These are phyloP conservation scores for Boeremia lycopersici DNA, from an alignment of 2,329 filamentous ascomycete species.

Conservation along the genomic window DNA sequence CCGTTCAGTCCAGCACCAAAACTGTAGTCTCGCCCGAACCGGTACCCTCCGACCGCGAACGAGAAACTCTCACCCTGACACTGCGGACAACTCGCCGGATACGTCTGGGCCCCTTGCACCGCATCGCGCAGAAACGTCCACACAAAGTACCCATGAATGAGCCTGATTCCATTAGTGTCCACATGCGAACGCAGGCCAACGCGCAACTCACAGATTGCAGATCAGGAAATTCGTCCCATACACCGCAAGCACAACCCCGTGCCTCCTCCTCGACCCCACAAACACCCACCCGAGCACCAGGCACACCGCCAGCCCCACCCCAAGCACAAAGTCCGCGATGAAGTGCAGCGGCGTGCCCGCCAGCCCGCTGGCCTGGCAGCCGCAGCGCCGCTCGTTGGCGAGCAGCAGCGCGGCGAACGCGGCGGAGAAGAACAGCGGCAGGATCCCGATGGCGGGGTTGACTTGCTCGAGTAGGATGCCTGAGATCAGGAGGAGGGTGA, in stretches of 20 bases:
- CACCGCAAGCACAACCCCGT: slow-evolving; percentile 29
- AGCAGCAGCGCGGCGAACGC: slow-evolving; percentile 29
- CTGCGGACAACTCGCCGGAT: slow-evolving; percentile 32
- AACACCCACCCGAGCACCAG: slow-evolving; percentile 33
- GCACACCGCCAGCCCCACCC: slow-evolving; percentile 26
- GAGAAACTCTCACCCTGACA: slow-evolving; percentile 30
- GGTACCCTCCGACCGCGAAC: slow-evolving; percentile 12
- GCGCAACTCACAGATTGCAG: slow-evolving; percentile 32
- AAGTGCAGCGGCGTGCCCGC: slow-evolving; percentile 37
- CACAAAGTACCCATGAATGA: slow-evolving; percentile 35
- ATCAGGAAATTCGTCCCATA: slow-evolving; percentile 38
- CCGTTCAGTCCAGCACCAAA: not conserved
- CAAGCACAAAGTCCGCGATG: slow-evolving; percentile 29
- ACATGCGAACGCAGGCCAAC: not conserved
- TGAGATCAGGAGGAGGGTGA: slow-evolving; percentile 35
- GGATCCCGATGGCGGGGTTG: slow-evolving; percentile 37
- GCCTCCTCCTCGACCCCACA: slow-evolving; percentile 4
- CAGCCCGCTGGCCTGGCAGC: slow-evolving; percentile 30
- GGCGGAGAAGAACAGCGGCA: slow-evolving; percentile 38
- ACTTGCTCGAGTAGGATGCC: slow-evolving; percentile 27
- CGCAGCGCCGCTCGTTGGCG: slow-evolving; percentile 33
- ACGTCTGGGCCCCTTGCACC: slow-evolving; percentile 18
- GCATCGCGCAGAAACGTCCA: slow-evolving; percentile 22
- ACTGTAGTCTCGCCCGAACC: slow-evolving; percentile 8
- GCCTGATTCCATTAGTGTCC: slow-evolving; percentile 17